Base-by-base conservation (phyloP, 1,284 basidiomycete species). In the Tranzscheliella williamsii region DNA sequence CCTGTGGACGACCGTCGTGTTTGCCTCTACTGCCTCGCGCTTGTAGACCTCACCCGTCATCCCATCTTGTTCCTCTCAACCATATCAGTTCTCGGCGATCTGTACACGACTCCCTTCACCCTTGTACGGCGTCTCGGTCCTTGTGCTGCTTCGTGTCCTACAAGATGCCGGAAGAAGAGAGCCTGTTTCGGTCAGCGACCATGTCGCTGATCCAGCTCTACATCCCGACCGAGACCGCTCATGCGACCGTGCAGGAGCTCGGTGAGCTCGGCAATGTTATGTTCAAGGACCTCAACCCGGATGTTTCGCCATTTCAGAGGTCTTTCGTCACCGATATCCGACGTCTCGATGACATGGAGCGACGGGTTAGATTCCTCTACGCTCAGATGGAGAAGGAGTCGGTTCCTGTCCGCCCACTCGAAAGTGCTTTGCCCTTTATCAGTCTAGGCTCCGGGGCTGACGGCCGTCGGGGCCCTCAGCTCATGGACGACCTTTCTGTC, bases 151-250 rank as follows among this genome's bases (percentile, higher is more conserved):
- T n/a, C n/a, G n/a, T n/a, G n/a, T 35, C 39, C 29, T 37, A 31
- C 43, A 45, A 24, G 17, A 64, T 65, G 64, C 50, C 54, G 35
- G 55, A 62, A 31, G 54, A 70, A 34, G 75, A 77, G 53, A 68
- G 70, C 45, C 63, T 76, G 58, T 75, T 76, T 50, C 56, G 75
- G 49, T 76, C 74, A 26, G 75, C 75, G 56, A 63, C 56, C 38
- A 96, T 97, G 93, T 94, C 91, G 83, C 84, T 95, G 81, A 89
- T 96, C 68, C 93, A 98, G 84, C 87, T 99, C 77, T 95, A 94
- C 80, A 89, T 97, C 70, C 95, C 95, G 38, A 89, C 90, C 38
- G 95, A 98, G 83, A 91, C 95, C 46, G 91, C 93, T 20, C 95
- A 98, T 79, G 90, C 95, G 75, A 90, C 94, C 39, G 90, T 97